phyloP scores from a whole-genome alignment of 2,329 filamentous ascomycete species.

The Leptodontidium sp. region DNA sequence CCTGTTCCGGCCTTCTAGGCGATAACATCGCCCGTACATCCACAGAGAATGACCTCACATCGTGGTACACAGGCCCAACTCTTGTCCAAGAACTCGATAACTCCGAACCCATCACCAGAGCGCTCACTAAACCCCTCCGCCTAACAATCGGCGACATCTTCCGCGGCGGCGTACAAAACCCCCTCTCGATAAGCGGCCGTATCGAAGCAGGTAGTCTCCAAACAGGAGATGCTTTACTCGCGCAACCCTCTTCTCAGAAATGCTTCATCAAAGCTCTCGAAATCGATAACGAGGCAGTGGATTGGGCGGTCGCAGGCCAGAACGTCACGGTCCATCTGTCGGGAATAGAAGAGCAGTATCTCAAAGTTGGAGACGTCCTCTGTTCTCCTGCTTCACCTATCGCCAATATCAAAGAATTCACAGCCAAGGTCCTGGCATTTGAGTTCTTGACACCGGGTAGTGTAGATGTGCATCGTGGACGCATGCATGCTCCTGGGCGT shows the following conservation, averaged over 20 bases:
- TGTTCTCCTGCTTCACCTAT: slow-evolving; percentile 76
- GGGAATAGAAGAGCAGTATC: slow-evolving; percentile 84
- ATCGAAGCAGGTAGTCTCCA: slow-evolving; percentile 87
- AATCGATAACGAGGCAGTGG: slow-evolving; percentile 73
- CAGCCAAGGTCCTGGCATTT: slow-evolving; percentile 86
- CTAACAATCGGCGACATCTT: slow-evolving; percentile 91
- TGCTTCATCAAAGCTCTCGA: slow-evolving; percentile 85
- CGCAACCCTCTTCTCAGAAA: slow-evolving; percentile 82
- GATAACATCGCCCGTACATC: slow-evolving; percentile 79
- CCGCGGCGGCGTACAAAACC: slow-evolving; percentile 78
- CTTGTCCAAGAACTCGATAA: slow-evolving; percentile 85
- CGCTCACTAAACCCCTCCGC: slow-evolving; percentile 80
- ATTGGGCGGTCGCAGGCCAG: slow-evolving; percentile 94
- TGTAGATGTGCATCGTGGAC: slow-evolving; percentile 87
- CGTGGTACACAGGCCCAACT: slow-evolving; percentile 84
- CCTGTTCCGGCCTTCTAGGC: slow-evolving; percentile 87
- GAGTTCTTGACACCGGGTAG: slow-evolving; percentile 89
- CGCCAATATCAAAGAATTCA: slow-evolving; percentile 75
- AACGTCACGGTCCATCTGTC: slow-evolving; percentile 85
- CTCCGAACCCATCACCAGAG: slow-evolving; percentile 76
- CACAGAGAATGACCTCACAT: slow-evolving; percentile 58
- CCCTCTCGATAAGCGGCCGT: slow-evolving; percentile 84
- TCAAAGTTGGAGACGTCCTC: slow-evolving; percentile 86
- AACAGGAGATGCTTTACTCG: slow-evolving; percentile 79
- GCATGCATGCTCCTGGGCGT: slow-evolving; percentile 79